These are phyloP conservation scores for Suhomyces bolitotheri DNA, from an alignment of 1,139 yeast species.

Conservation along the genomic window DNA sequence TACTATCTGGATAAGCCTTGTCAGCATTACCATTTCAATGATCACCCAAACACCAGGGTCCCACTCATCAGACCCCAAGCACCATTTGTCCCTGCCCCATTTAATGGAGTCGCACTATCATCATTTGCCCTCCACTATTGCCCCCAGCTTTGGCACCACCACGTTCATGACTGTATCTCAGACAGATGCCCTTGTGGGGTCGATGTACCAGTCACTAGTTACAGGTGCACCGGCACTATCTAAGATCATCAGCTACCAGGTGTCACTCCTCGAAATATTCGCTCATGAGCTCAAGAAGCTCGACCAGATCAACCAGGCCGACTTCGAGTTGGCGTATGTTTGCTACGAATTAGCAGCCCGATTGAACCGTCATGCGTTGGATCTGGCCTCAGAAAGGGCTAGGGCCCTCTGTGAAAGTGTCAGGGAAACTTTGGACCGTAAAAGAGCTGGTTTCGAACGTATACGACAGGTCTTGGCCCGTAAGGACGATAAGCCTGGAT, in stretches of 20 bases:
- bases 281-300: slow-evolving; percentile 32
- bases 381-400: slow-evolving; percentile 16
- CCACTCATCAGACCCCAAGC: too few relatives aligned
- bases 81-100: too few relatives aligned
- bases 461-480: neutral
- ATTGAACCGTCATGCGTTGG: slow-evolving; percentile 19
- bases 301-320: slow-evolving; percentile 36
- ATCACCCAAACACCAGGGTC: too few relatives aligned
- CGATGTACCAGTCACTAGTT: slow-evolving; percentile 5
- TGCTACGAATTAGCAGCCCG: slow-evolving; percentile 22
- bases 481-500: neutral
- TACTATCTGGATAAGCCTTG: too few relatives aligned
- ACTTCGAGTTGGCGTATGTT: slow-evolving; percentile 39
- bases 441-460: slow-evolving; percentile 14
- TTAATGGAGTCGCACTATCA: neutral
- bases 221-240: slow-evolving; percentile 10
- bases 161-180: slow-evolving; percentile 1
- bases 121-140: neutral
- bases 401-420: slow-evolving; percentile 24
- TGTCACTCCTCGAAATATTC: slow-evolving; percentile 38
- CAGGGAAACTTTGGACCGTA: slow-evolving; percentile 25
- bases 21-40: too few relatives aligned
- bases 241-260: slow-evolving; percentile 27
- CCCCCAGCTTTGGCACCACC: neutral
- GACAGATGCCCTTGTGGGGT: slow-evolving; percentile 3